Conservation (phyloP, 768 basidiomycete species). For the Kwoniella heveanensis region DNA sequence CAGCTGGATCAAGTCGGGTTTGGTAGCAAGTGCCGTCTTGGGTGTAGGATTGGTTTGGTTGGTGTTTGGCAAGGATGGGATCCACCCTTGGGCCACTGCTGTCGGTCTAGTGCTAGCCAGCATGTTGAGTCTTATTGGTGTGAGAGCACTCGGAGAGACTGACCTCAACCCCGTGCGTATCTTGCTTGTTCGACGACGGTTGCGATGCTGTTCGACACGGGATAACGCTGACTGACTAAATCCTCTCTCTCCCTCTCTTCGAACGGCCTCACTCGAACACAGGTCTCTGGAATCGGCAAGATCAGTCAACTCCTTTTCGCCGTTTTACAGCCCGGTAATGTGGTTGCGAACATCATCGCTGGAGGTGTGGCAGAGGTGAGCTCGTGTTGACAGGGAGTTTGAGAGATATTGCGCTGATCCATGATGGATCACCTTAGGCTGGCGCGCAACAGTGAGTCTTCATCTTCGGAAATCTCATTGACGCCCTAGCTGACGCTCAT, state of each 20-base stretch:
- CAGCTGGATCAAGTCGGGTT: constrained; percentile 73
- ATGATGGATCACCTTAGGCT: constrained; percentile 9
- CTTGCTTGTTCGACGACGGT: too few species aligned
- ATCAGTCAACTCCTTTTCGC: constrained; percentile 93
- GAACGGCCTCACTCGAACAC: too few species aligned
- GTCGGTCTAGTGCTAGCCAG: constrained; percentile 81
- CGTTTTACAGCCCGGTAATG: constrained; percentile 88
- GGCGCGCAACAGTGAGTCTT: constrained; percentile 43
- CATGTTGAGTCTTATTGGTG: constrained; percentile 83
- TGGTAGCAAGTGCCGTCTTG: constrained; percentile 64
- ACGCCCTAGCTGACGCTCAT: constrained; percentile 6
- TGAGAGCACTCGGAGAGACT: constrained; percentile 92
- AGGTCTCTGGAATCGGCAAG: constrained; percentile 78
- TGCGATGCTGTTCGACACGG: too few species aligned
- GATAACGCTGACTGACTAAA: too few species aligned
- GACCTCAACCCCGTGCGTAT: constrained; percentile 64
- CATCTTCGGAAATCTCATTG: too few species aligned
- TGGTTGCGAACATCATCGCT: constrained; percentile 97
- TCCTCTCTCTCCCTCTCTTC: too few species aligned
- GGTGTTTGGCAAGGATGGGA: constrained; percentile 87
- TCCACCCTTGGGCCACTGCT: constrained; percentile 91
- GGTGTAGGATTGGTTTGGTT: constrained; percentile 82
- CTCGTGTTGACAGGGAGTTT: constrained; percentile 8
- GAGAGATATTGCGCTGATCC: neutral
- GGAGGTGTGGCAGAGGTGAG: constrained; percentile 77